Evolutionary conservation across 305 asterid genomes (phyloP).

Genomic region (Fraxinus paxiana): DNA sequence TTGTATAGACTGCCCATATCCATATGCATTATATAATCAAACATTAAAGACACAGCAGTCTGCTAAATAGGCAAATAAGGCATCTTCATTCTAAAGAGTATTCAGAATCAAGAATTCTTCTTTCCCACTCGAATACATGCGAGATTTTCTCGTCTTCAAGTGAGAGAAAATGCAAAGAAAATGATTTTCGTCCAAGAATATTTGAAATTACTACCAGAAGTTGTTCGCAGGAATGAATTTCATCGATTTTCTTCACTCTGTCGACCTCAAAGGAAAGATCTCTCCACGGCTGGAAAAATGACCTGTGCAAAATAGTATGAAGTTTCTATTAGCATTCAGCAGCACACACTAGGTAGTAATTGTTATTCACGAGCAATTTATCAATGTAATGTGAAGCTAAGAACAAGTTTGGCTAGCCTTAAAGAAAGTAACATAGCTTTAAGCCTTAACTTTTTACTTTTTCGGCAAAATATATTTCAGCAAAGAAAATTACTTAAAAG

Average conservation of each 20-base stretch:
- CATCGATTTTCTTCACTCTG: conserved; percentile 31
- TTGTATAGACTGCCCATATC: neutral
- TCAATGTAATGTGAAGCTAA: neutral
- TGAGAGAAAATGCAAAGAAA: conserved; percentile 20
- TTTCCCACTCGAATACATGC: conserved; percentile 34
- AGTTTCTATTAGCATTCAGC: neutral
- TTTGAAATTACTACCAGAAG: conserved; percentile 33
- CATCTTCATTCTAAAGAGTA: neutral
- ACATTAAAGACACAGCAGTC: neutral
- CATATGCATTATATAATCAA: neutral
- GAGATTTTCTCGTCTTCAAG: conserved; percentile 31
- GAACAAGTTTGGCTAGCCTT: neutral
- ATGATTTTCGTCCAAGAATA: conserved; percentile 31
- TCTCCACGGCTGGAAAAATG: conserved; percentile 42
- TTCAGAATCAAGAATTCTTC: conserved; percentile 22
- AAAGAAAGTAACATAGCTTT: neutral
- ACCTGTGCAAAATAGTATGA: conserved; percentile 23
- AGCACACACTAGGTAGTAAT: neutral
- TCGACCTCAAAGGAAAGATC: conserved; percentile 24
- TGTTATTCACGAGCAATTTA: neutral
- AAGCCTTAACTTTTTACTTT: neutral
- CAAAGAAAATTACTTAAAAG: neutral
- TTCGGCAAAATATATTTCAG: neutral
- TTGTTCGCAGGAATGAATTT: conserved; percentile 40
- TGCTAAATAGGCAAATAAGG: neutral